Evolutionary conservation across 2,329 filamentous ascomycete genomes (phyloP).

Genomic region (Phyllosticta citriasiana): DNA sequence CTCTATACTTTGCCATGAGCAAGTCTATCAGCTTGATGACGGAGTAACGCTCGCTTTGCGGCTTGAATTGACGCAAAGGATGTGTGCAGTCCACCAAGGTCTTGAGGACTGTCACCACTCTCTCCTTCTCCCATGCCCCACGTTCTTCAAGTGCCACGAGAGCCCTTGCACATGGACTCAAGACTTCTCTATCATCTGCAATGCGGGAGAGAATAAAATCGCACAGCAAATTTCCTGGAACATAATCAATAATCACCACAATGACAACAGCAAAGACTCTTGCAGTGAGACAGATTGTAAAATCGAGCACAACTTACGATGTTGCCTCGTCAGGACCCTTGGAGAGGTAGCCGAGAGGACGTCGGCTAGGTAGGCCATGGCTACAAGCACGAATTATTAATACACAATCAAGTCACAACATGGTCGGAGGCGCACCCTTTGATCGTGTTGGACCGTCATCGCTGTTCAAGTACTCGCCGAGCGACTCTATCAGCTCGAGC

Average conservation of each 20-base stretch:
- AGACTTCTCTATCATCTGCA: conserved; percentile 42
- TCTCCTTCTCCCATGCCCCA: conserved; percentile 49
- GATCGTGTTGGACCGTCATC: conserved; percentile 50
- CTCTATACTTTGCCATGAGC: conserved; percentile 51
- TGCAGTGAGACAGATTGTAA: not conserved
- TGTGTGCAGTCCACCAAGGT: conserved; percentile 43
- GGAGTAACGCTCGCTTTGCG: conserved; percentile 51
- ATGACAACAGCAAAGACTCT: not conserved
- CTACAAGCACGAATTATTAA: conserved; percentile 15
- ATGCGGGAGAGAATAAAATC: conserved; percentile 57
- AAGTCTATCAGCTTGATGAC: conserved; percentile 52
- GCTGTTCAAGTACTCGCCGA: conserved; percentile 58
- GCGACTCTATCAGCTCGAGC: conserved; percentile 51
- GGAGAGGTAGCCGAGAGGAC: conserved; percentile 41
- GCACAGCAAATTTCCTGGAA: conserved; percentile 45
- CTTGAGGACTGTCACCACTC: conserved; percentile 43
- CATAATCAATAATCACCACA: not conserved
- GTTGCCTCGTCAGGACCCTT: conserved; percentile 49
- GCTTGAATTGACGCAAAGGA: conserved; percentile 51
- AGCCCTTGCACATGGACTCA: conserved; percentile 49
- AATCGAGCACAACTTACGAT: conserved; percentile 31
- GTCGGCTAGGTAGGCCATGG: conserved; percentile 42
- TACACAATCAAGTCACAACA: conserved; percentile 26
- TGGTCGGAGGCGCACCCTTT: conserved; percentile 38
- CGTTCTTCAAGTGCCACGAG: conserved; percentile 49